These are phyloP conservation scores for Coemansia biformis DNA, from an alignment of 192 early-diverging fungal species.

Conservation along the genomic window DNA sequence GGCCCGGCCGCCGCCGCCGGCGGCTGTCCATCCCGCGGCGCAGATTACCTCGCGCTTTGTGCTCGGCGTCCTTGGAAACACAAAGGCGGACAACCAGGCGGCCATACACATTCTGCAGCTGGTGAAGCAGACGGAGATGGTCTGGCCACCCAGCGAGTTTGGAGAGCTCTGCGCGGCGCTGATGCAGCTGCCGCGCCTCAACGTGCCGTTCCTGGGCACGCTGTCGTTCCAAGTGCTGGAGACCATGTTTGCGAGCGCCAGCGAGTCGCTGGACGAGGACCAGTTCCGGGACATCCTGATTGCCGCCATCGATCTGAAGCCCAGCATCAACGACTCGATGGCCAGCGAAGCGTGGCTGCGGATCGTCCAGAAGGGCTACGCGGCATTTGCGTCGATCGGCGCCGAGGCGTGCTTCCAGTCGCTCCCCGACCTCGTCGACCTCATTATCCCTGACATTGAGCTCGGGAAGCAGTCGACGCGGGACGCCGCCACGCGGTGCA, in stretches of 20 bases:
- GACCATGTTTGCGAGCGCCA: slow-evolving; percentile 27
- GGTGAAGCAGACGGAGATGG: slow-evolving; percentile 57
- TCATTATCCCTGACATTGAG: slow-evolving; percentile 64
- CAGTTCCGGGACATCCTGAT: slow-evolving; percentile 53
- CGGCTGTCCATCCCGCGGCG: slow-evolving; percentile 67
- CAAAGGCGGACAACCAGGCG: slow-evolving; percentile 52
- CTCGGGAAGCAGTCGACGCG: slow-evolving; percentile 56
- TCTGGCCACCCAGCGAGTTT: slow-evolving; percentile 58
- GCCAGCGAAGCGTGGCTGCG: slow-evolving; percentile 80
- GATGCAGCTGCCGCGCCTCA: slow-evolving; percentile 72
- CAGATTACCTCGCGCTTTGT: slow-evolving; percentile 59
- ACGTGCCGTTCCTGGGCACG: slow-evolving; percentile 70
- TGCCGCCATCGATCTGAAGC: slow-evolving; percentile 68
- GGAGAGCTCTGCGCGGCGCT: slow-evolving; percentile 64
- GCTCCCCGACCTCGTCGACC: slow-evolving; percentile 54
- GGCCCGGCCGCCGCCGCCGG: slow-evolving; percentile 65
- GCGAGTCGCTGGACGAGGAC: slow-evolving; percentile 43
- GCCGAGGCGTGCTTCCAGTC: slow-evolving; percentile 49
- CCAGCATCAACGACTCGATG: slow-evolving; percentile 75
- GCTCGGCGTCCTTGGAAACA: slow-evolving; percentile 53
- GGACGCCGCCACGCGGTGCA: slow-evolving; percentile 62
- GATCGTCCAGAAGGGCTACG: slow-evolving; percentile 70
- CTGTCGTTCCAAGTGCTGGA: slow-evolving; percentile 52
- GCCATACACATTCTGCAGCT: slow-evolving; percentile 66
- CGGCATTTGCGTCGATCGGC: slow-evolving; percentile 59